Evolutionary conservation across 2,329 filamentous ascomycete genomes (phyloP), one percentile per base, ranked within the genome.

Genomic region (Apiospora sp.): DNA sequence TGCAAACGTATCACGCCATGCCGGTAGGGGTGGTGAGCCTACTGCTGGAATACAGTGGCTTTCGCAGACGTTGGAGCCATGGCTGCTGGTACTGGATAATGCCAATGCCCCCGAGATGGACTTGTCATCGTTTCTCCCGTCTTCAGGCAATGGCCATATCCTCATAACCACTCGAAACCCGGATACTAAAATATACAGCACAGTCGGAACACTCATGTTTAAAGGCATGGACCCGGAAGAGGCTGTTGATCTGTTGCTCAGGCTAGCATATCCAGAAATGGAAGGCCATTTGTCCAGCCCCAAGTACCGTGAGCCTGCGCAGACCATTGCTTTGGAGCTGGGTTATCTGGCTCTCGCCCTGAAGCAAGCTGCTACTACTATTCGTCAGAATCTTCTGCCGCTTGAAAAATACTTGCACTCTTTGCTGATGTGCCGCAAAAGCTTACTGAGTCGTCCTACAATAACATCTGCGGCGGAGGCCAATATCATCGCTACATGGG

Each of bases 401-500:
- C 69, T 73, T 14, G 64, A 69, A 8, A 61, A 71, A 54, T 74
- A 74, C 44, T 54, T 74, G 8, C 14, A 69, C 41, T 70, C 68
- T 7, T 49, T 74, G 19, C 19, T 74, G 16, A 71, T 69, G 27
- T 74, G 73, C 41, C 72, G 73, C 16, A 67, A 73, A 71, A 69
- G 48, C 43, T 67, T 73, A 4, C 54, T 74, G 4, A 71, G 71
- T n/a, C 72, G 64, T 8, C 72, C 73, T 3, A 70, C 73, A 12
- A 68, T 74, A 22, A 68, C 71, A 22, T 70, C 44, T 68, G 71
- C 72, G 30, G 58, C 72, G 4, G 72, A 74, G 51, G 73, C 69
- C 37, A 74, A 71, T 49, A 78, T 75, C 75, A 75, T 75, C 44
- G 74, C 80, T 4, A 79, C 80, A 13, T 81, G 76, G 74, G 79